These are phyloP conservation scores for Alternaria sp. DNA, from an alignment of 2,329 filamentous ascomycete genomes.

Conservation along the genomic window DNA sequence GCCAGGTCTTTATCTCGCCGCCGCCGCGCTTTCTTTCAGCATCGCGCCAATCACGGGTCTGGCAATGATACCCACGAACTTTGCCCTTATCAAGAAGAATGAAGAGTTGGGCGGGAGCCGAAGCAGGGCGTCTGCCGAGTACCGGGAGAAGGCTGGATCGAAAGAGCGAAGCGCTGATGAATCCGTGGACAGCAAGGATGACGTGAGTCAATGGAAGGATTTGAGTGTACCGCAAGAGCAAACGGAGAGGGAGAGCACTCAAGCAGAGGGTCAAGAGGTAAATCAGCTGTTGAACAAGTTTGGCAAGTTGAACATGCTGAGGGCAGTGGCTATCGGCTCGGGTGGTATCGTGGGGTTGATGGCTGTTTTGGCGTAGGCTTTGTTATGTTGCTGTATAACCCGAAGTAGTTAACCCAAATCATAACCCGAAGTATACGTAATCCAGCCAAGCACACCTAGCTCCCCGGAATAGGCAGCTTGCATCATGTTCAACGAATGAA, in stretches of 20 bases:
- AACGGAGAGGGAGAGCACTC: slow-evolving; percentile 17
- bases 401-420: background rate
- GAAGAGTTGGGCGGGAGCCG: slow-evolving; percentile 24
- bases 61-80: slow-evolving; percentile 16
- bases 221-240: slow-evolving; percentile 29
- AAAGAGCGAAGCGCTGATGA: slow-evolving; percentile 24
- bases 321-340: slow-evolving; percentile 30
- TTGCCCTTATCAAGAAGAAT: slow-evolving; percentile 29
- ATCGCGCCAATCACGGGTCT: slow-evolving; percentile 24
- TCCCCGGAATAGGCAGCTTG: background rate
- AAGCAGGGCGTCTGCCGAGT: slow-evolving; percentile 13
- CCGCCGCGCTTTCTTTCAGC: slow-evolving; percentile 23
- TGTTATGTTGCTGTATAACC: background rate
- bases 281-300: slow-evolving; percentile 28
- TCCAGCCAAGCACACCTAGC: background rate
- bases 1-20: slow-evolving; percentile 16
- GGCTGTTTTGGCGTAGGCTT: slow-evolving; percentile 16
- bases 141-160: background rate
- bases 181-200: slow-evolving; percentile 25
- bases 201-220: slow-evolving; percentile 37
- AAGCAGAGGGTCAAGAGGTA: slow-evolving; percentile 26
- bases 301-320: slow-evolving; percentile 26
- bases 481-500: background rate
- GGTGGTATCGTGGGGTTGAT: slow-evolving; percentile 34
- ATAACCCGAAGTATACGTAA: background rate